These are phyloP conservation scores for Lunasporangiospora selenospora DNA, from an alignment of 192 early-diverging fungal genomes.

Conservation along the genomic window DNA sequence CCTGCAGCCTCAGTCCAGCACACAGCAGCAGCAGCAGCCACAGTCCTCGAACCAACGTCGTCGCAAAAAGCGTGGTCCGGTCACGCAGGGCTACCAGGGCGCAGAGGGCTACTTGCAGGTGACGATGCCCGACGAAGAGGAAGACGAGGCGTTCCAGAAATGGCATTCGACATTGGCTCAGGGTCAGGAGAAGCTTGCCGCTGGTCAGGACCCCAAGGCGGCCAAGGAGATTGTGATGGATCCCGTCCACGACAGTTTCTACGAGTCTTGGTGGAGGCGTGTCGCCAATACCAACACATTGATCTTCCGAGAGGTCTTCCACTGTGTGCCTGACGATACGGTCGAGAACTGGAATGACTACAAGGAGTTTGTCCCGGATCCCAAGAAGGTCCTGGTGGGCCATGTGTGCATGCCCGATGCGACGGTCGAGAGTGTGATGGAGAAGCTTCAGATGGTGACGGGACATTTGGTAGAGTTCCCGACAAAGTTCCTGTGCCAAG, in stretches of 20 bases:
- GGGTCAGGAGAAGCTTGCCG: slow-evolving; percentile 35
- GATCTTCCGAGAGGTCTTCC: slow-evolving; percentile 82
- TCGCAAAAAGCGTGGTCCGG: neutral
- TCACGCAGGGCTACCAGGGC: slow-evolving; percentile 2
- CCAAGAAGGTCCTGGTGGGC: slow-evolving; percentile 51
- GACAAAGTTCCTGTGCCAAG: slow-evolving; percentile 56
- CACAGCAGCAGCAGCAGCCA: neutral
- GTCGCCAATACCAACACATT: slow-evolving; percentile 72
- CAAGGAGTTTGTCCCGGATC: slow-evolving; percentile 54
- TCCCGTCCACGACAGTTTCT: slow-evolving; percentile 71
- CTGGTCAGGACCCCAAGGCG: slow-evolving; percentile 32
- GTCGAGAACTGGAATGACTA: slow-evolving; percentile 59
- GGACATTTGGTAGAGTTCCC: slow-evolving; percentile 64
- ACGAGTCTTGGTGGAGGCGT: slow-evolving; percentile 61
- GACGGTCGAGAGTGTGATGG: slow-evolving; percentile 49
- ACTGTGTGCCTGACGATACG: slow-evolving; percentile 85
- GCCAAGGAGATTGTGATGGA: slow-evolving; percentile 63
- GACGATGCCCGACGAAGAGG: slow-evolving; percentile 29
- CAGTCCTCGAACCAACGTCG: neutral
- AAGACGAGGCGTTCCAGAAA: slow-evolving; percentile 24
- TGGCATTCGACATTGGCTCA: slow-evolving; percentile 18
- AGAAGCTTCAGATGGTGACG: slow-evolving; percentile 46
- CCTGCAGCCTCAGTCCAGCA: too few relatives aligned
- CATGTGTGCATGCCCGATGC: slow-evolving; percentile 56
- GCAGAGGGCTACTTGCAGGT: slow-evolving; percentile 16